A percentile compares a stretch with the other conserved stretches of the same genome.
Conservation (phyloP, 441 rosid species). For the Jatropha multifida region DNA sequence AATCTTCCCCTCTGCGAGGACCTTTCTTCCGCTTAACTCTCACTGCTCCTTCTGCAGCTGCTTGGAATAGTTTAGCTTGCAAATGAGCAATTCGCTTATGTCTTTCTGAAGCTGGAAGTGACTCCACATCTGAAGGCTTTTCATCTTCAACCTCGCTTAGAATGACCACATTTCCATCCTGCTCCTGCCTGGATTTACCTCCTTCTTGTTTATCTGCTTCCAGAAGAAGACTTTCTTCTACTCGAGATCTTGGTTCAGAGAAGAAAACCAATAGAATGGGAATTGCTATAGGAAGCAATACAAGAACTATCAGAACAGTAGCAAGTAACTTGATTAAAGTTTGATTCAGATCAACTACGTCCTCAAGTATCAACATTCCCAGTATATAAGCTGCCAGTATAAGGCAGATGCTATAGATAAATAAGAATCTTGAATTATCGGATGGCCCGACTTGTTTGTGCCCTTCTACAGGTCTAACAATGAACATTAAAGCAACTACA, state of each 20-base stretch:
- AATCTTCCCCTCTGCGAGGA: conserved; percentile 88
- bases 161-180: conserved; percentile 53
- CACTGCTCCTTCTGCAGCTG: conserved; percentile 92
- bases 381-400: conserved; percentile 80
- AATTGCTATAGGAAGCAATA: conserved; percentile 60
- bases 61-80: conserved; percentile 76
- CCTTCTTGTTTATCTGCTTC: conserved; percentile 49
- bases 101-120: conserved; percentile 80
- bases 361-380: conserved; percentile 82
- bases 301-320: conserved; percentile 52
- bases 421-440: conserved; percentile 64
- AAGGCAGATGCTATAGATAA: conserved; percentile 73
- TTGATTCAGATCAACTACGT: conserved; percentile 57
- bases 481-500: conserved; percentile 67
- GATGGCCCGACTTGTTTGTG: conserved; percentile 74
- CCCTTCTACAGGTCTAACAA: conserved; percentile 94
- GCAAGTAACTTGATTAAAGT: conserved; percentile 45
- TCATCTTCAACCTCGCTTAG: conserved; percentile 90
- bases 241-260: conserved; percentile 36
- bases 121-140: conserved; percentile 72
- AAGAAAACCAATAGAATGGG: conserved; percentile 61
- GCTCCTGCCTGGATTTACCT: conserved; percentile 31
- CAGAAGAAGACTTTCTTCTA: conserved; percentile 60
- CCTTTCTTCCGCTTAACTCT: conserved; percentile 73
- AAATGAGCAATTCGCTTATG: conserved; percentile 71